These are phyloP conservation scores for Phytophthora agathidicida DNA, from an alignment of 352 stramenopile genomes.

Conservation along the genomic window DNA sequence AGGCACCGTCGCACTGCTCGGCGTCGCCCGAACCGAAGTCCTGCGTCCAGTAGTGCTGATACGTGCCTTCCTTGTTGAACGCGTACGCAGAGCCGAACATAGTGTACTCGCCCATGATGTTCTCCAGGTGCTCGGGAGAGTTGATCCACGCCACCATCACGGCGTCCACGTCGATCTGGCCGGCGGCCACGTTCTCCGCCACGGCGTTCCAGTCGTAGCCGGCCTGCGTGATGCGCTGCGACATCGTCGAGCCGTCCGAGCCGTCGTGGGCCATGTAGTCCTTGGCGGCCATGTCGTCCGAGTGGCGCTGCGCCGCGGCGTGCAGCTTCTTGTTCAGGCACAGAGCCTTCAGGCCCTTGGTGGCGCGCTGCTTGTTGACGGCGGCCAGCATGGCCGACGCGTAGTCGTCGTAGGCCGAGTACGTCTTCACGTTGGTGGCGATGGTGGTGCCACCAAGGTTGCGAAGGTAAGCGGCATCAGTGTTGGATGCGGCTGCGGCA, in stretches of 20 bases:
- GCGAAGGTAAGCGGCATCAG: neutral
- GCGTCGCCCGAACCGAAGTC: no score
- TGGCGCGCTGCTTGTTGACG: constrained; percentile 44
- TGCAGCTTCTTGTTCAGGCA: constrained; percentile 36
- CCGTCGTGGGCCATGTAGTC: constrained; percentile 48
- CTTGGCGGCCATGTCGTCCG: constrained; percentile 40
- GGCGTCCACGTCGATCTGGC: constrained; percentile 23
- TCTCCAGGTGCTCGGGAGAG: constrained; percentile 22
- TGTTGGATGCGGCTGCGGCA: constrained; percentile 1
- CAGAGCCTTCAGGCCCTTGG: constrained; percentile 24
- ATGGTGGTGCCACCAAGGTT: constrained; percentile 15
- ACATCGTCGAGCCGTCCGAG: constrained; percentile 35
- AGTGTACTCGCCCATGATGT: constrained; percentile 33
- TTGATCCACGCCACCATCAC: constrained; percentile 40
- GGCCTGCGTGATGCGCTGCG: constrained; percentile 32
- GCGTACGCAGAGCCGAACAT: constrained; percentile 35
- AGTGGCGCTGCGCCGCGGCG: constrained; percentile 14
- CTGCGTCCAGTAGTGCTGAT: no score
- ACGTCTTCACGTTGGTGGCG: constrained; percentile 7
- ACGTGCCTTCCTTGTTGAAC: constrained; percentile 22
- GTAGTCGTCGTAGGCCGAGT: neutral
- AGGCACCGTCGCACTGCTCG: constrained; percentile 20
- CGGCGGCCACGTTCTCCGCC: constrained; percentile 32
- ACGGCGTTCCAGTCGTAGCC: constrained; percentile 43
- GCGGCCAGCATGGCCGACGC: constrained; percentile 33